Base-by-base conservation (phyloP, 2,329 filamentous ascomycete species). In the Penicillium sp. region DNA sequence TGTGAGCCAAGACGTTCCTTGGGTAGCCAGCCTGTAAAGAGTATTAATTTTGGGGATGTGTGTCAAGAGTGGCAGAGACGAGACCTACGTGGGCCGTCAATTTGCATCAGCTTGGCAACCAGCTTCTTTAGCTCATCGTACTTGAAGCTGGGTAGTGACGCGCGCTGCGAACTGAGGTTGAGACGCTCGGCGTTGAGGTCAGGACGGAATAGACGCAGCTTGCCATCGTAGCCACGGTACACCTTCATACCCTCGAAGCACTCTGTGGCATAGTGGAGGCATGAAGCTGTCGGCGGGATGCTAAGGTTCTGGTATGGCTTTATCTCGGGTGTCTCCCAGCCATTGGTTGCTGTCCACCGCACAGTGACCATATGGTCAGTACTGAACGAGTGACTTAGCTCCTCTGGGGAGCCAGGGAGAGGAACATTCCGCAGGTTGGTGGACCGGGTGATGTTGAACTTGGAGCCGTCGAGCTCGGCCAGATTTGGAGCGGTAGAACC, bases 321-420 rank as follows among this genome's bases (percentile, higher is more conserved):
- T 55, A 95, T 82, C 65, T 88, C 82, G 1, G 91, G 91, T 1
- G 83, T 79, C 35, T 82, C 80, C 91, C 91, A 96, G 65, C 91
- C 91, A 20, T 75, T 69, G 42, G 77, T 70, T 22, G 73, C 75
- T 31, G 81, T 85, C 90, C 91, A 95, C 51, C 78, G 76, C 20
- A 81, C 87, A 49, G 86, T 87, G 66, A 94, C 80, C 91, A 96
- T 96, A 80, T 97, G 92, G 80, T 97, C 92, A 59, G 89, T 92
- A 79, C 81, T 83, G 56, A 71, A 59, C 27, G 67, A 73, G 53
- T 75, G 72, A 58, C 70, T 69, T 65, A 70, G 54, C 55, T 76
- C 72, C 66, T 76, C 73, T 1, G 71, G 65, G 6, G 75, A 77
- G 40, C 73, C 70, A 6, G 71, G 71, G 22, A 65, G 61, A 48